Evolutionary conservation across 2,329 filamentous ascomycete genomes (phyloP).

Genomic region (Alternaria incomplexa): DNA sequence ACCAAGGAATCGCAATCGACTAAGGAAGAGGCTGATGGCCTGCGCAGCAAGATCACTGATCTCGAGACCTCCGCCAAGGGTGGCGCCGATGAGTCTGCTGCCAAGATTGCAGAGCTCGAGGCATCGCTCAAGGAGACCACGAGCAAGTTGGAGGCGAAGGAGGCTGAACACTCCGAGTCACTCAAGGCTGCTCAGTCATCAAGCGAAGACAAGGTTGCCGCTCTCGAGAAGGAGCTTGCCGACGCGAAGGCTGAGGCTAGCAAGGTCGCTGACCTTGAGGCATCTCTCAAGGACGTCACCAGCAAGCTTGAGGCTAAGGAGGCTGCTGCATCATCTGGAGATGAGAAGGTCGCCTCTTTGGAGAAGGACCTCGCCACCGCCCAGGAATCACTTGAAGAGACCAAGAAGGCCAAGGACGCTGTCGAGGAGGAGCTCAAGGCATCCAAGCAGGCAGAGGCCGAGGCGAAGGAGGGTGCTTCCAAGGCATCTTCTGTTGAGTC

Average conservation of each 20-base stretch:
- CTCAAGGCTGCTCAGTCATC: conserved; percentile 19
- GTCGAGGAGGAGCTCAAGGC: conserved; percentile 29
- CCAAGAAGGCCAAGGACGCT: conserved; percentile 26
- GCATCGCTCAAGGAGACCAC: conserved; percentile 23
- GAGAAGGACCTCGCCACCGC: conserved; percentile 33
- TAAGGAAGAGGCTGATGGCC: conserved; percentile 21
- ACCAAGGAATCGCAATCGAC: conserved; percentile 21
- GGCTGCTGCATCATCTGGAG: conserved; percentile 25
- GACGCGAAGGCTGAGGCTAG: conserved; percentile 28
- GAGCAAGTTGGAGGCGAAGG: conserved; percentile 20
- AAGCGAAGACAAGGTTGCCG: conserved; percentile 14
- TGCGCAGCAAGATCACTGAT: conserved; percentile 24
- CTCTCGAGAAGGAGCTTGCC: conserved; percentile 26
- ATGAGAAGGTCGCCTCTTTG: conserved; percentile 34
- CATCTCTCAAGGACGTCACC: conserved; percentile 22
- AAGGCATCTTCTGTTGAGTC: conserved; percentile 22
- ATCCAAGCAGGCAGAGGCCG: conserved; percentile 20
- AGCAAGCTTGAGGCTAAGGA: conserved; percentile 30
- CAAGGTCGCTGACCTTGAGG: conserved; percentile 36
- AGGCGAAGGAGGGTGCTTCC: conserved; percentile 22
- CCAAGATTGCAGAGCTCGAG: conserved; percentile 28
- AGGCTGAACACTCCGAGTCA: conserved; percentile 21
- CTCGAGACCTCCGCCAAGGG: conserved; percentile 25
- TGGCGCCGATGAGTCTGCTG: conserved; percentile 15
- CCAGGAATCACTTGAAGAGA: conserved; percentile 28